phyloP scores from a whole-genome alignment of 2,329 filamentous ascomycete species.

The Scopulariopsis brevicaulis region DNA sequence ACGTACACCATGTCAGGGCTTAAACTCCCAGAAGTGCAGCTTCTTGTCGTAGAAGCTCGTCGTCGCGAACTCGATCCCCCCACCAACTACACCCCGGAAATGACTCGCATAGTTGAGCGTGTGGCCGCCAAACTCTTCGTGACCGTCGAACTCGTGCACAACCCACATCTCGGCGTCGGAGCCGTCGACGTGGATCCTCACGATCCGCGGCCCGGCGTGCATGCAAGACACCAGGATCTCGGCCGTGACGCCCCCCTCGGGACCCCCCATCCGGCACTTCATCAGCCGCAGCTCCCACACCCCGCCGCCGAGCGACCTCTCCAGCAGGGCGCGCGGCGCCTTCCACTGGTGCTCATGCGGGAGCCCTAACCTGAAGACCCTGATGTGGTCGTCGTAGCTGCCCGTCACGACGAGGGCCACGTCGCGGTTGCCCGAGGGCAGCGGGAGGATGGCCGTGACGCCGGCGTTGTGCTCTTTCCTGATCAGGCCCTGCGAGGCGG shows the following conservation, averaged over 20 bases:
- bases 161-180: slow-evolving; percentile 41
- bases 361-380: slow-evolving; percentile 38
- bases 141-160: slow-evolving; percentile 49
- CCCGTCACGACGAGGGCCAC: slow-evolving; percentile 63
- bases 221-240: slow-evolving; percentile 78
- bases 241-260: not conserved
- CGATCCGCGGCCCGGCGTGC: slow-evolving; percentile 65
- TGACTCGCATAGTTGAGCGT: slow-evolving; percentile 92
- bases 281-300: slow-evolving; percentile 78
- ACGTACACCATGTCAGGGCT: slow-evolving; percentile 12
- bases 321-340: not conserved
- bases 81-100: slow-evolving; percentile 20
- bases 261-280: slow-evolving; percentile 9
- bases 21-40: slow-evolving; percentile 52
- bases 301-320: slow-evolving; percentile 52
- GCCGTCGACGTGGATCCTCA: not conserved
- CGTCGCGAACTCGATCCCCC: slow-evolving; percentile 38
- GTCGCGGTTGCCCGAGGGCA: slow-evolving; percentile 30
- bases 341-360: not conserved
- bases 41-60: slow-evolving; percentile 70
- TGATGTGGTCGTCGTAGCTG: slow-evolving; percentile 79
- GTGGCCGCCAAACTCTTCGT: slow-evolving; percentile 46
- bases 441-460: slow-evolving; percentile 74
- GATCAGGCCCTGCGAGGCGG: slow-evolving; percentile 12
- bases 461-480: slow-evolving; percentile 62